Evolutionary conservation across 2,329 filamentous ascomycete genomes (phyloP), one percentile per base, ranked within the genome.

Genomic region (Fusarium fujikuroi): DNA sequence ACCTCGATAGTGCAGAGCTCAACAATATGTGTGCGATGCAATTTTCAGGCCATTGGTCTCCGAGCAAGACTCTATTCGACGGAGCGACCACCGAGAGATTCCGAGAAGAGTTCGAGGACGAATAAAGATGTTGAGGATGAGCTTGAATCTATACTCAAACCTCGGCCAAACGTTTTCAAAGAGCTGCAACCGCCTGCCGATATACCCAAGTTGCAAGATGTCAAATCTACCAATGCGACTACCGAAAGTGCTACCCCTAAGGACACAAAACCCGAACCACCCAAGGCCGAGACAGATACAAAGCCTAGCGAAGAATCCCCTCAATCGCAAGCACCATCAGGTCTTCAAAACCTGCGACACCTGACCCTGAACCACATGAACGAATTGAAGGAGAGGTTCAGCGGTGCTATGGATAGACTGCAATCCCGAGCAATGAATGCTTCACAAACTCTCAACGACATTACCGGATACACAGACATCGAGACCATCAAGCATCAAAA

Each of bases 391-490:
- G 78, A 81, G 69, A 79, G 70, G 42, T 81, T 83, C 60, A 81
- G 79, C 65, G 59, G 67, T 43, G 85, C 97, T 80, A 97, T 98
- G 93, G 96, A 99, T 84, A 91, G 93, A 72, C 81, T 98, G 25
- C 94, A 98, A 80, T 90, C 92, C 37, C 95, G 95, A 76, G 88
- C 97, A 50, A 92, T 97, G 73, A 89, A 92, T 58, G 95, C 95
- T 8, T 94, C 94, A 4, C 93, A 96, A 80, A 92, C 93, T 66
- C 89, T 99, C 82, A 99, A 98, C 83, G 94, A 95, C 78, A 90
- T 98, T 60, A 99, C 96, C 5, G 96, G 96, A 74, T 99, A 98
- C 85, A 93, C 93, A 2, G 91, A 92, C 47, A 98, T 99, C 81
- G 95, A 98, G 81, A 86, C 89, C 30, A 89, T 99, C 75, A 97